Base-by-base conservation (phyloP, 2,329 filamentous ascomycete species). In the Ophiostoma tasmaniense region DNA sequence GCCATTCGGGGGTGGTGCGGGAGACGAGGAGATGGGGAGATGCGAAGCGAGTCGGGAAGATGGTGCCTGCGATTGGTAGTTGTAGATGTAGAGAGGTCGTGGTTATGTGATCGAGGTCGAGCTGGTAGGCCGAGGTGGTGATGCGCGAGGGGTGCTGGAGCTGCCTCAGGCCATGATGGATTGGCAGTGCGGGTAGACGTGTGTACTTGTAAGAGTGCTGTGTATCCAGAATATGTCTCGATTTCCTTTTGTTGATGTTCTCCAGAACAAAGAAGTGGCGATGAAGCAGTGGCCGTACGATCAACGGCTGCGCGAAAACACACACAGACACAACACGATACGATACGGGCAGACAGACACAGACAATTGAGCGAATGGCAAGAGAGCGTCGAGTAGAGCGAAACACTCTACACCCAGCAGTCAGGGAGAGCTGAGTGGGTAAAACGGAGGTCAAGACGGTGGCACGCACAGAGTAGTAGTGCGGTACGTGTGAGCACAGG, bases 1-100 rank as follows among this genome's bases (percentile, higher is more conserved):
- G 69, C 72, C 73, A 73, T 73, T 62, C 71, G 42, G 42, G 59
- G 35, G 64, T 28, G 64, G 6, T 7, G 11, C 37, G 37, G 14
- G 28, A 33, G 6, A 17, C 25, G 25, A 13, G n/a, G 8, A 55
- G 50, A 55, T 55, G 50, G 10, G 50, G 4, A 52, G 45, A 52
- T 55, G 50, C 22, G 50, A n/a, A n/a, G n/a, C n/a, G n/a, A n/a
- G n/a, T n/a, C n/a, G n/a, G n/a, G n/a, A n/a, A n/a, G n/a, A n/a
- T n/a, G n/a, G n/a, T n/a, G n/a, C n/a, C n/a, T n/a, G n/a, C n/a
- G n/a, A n/a, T n/a, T n/a, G n/a, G n/a, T n/a, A n/a, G n/a, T n/a
- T n/a, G n/a, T n/a, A 22, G 20, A 52, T 17, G 45, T 6, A 55
- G 50, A n/a, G 22, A 55, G 20, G n/a, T 25, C 28, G 52, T 6